Percentiles rank a stretch among this genome's conserved stretches.
Evolutionary conservation across 306 rosid species (phyloP).

Genomic region (Sindora glabra): DNA sequence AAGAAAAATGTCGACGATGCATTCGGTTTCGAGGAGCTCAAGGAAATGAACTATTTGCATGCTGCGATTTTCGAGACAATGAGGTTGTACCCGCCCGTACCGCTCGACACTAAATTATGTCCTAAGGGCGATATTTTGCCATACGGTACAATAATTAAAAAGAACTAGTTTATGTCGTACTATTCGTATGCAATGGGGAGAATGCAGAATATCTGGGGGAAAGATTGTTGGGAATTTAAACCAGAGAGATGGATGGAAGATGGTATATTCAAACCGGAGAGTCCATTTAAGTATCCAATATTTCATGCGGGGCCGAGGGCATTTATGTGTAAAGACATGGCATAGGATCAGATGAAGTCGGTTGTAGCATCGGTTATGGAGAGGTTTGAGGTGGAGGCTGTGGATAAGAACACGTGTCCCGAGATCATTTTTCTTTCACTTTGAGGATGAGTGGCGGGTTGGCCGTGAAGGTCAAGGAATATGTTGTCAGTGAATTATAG

Average conservation of each 20-base stretch:
- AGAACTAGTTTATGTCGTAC: constrained; percentile 49
- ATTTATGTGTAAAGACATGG: constrained; percentile 70
- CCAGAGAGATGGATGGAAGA: constrained; percentile 73
- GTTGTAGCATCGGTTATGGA: constrained; percentile 51
- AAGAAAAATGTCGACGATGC: constrained; percentile 8
- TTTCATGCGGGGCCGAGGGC: constrained; percentile 68
- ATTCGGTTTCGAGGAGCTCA: constrained; percentile 41
- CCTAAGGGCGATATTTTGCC: constrained; percentile 44
- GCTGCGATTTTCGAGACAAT: constrained; percentile 55
- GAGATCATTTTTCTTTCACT: constrained; percentile 39
- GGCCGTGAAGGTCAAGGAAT: neutral
- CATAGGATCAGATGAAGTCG: constrained; percentile 74
- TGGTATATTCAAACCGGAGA: constrained; percentile 33
- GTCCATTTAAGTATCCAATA: constrained; percentile 43
- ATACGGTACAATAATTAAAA: constrained; percentile 42
- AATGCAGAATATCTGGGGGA: constrained; percentile 67
- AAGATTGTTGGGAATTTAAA: constrained; percentile 25
- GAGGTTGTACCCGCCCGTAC: constrained; percentile 69
- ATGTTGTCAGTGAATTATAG: no score
- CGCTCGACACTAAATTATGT: constrained; percentile 39
- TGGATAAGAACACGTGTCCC: constrained; percentile 27
- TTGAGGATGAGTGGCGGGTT: constrained; percentile 51
- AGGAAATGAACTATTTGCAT: constrained; percentile 63
- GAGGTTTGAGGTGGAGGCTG: constrained; percentile 28
- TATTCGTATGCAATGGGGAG: constrained; percentile 75